A percentile compares a stretch with the other conserved stretches of the same genome.
Conservation (phyloP, 768 basidiomycete genomes). For the Rhizopogon roseolus region DNA sequence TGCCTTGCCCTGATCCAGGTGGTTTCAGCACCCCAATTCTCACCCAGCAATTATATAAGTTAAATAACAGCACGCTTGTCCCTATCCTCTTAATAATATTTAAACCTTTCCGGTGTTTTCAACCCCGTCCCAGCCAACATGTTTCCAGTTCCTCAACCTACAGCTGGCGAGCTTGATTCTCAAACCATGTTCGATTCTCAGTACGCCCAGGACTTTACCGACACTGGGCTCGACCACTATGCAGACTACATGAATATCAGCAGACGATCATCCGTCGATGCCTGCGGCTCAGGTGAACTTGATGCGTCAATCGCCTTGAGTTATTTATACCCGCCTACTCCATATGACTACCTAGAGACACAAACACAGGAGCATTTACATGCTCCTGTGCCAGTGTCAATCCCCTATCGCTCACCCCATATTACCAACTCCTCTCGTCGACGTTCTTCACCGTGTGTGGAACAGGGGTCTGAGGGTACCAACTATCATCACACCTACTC, state of each 20-base stretch:
- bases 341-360: conserved; percentile 3
- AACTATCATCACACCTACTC: conserved; percentile 12
- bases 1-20: not conserved
- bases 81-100: not conserved
- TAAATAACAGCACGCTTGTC: not conserved
- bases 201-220: not conserved
- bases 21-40: not conserved
- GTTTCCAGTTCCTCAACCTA: conserved; percentile 1
- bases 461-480: conserved; percentile 3
- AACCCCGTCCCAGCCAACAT: not conserved
- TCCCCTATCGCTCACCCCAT: conserved; percentile 10
- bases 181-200: not conserved
- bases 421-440: not conserved
- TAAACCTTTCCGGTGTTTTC: not conserved
- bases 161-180: not conserved
- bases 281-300: not conserved
- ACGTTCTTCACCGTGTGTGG: conserved; percentile 5
- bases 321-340: conserved; percentile 12
- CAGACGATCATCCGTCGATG: not conserved
- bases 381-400: conserved; percentile 23
- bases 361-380: conserved; percentile 16
- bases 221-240: not conserved
- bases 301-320: conserved; percentile 4
- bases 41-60: not conserved
- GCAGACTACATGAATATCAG: not conserved